phyloP scores from a whole-genome alignment of 2,329 filamentous ascomycete genomes.

The Teratosphaeria viscida region DNA sequence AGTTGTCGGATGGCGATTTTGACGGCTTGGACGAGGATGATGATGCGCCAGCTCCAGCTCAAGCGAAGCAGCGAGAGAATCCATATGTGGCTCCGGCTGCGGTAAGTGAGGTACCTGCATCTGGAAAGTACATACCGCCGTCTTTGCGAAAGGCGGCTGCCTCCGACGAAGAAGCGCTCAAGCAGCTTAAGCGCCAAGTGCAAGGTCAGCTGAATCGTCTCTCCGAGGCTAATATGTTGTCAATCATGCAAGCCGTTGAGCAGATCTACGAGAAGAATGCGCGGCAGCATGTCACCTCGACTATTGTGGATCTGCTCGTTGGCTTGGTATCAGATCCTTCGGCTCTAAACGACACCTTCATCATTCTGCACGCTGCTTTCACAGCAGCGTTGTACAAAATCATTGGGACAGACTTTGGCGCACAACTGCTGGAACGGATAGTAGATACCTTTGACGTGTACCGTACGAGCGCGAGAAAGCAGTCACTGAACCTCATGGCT shows the following conservation, averaged over 20 bases:
- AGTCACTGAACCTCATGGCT: constrained; percentile 66
- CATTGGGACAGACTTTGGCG: constrained; percentile 80
- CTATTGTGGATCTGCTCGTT: constrained; percentile 65
- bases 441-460: constrained; percentile 60
- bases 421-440: constrained; percentile 68
- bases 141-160: constrained; percentile 58
- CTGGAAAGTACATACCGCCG: constrained; percentile 78
- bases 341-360: constrained; percentile 72
- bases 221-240: constrained; percentile 79
- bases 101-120: constrained; percentile 18
- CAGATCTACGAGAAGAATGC: constrained; percentile 74
- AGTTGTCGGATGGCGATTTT: constrained; percentile 18
- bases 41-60: constrained; percentile 11
- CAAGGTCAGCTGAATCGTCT: constrained; percentile 88
- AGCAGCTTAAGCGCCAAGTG: constrained; percentile 63
- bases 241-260: constrained; percentile 73
- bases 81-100: constrained; percentile 69
- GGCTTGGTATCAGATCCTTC: constrained; percentile 71
- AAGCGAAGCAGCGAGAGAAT: constrained; percentile 58
- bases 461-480: constrained; percentile 37
- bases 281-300: constrained; percentile 77
- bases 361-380: constrained; percentile 84
- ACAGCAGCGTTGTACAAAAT: constrained; percentile 79
- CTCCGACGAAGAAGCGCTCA: constrained; percentile 56
- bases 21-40: constrained; percentile 25